Conservation (phyloP, 2,329 filamentous ascomycete genomes). For the Alternaria ventricosa region DNA sequence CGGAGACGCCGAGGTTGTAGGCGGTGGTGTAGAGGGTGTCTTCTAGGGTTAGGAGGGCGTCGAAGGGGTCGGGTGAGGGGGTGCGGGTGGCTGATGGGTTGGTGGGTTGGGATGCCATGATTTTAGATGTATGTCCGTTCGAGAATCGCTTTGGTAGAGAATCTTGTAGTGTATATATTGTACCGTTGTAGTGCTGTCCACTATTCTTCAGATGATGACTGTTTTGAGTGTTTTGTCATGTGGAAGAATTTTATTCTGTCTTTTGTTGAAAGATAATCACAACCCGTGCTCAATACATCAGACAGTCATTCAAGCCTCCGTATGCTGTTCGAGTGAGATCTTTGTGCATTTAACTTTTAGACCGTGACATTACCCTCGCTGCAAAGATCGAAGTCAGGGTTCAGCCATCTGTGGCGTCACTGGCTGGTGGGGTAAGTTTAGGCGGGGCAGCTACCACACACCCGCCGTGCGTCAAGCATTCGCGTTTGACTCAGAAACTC, state of each 20-base stretch:
- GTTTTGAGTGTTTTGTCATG: background rate
- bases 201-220: too few relatives aligned
- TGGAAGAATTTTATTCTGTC: too few relatives aligned
- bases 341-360: background rate
- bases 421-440: conserved; percentile 26
- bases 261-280: too few relatives aligned
- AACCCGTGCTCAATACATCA: too few relatives aligned
- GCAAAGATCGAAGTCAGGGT: conserved; percentile 7
- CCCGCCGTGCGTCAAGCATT: conserved; percentile 15
- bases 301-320: background rate
- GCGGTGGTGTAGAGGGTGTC: conserved; percentile 82
- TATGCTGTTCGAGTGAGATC: background rate
- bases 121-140: too few relatives aligned
- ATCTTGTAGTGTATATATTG: too few relatives aligned
- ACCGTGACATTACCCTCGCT: background rate
- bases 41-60: conserved; percentile 65
- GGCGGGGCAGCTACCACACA: conserved; percentile 31
- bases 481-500: conserved; percentile 33
- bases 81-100: background rate
- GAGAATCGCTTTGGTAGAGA: too few relatives aligned
- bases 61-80: conserved; percentile 56
- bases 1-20: conserved; percentile 74
- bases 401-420: conserved; percentile 21
- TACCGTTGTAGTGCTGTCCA: too few relatives aligned
- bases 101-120: background rate